Evolutionary conservation across 768 basidiomycete species (phyloP).

Genomic region (Candolleomyces efflorescens): DNA sequence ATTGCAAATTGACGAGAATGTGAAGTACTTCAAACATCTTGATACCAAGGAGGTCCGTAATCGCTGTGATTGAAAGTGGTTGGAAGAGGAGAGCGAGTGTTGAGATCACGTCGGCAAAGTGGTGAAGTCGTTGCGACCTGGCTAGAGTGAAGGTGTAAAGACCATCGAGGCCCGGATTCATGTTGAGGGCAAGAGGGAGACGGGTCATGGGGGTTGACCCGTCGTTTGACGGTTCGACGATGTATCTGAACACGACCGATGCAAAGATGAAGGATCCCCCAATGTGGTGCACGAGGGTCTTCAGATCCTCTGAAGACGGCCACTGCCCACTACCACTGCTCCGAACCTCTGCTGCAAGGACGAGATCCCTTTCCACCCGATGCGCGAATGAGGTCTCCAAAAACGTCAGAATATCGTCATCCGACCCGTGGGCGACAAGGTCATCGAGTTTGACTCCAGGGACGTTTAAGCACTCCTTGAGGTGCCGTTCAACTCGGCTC

Average conservation of each 20-base stretch:
- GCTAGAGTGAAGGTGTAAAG: background rate
- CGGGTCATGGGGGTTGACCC: background rate
- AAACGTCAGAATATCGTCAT: too few species aligned
- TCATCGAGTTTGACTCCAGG: background rate
- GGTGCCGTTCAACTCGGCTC: background rate
- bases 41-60: background rate
- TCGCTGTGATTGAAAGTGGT: background rate
- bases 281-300: background rate
- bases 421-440: background rate
- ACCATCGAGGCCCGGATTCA: background rate
- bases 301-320: background rate
- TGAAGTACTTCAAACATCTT: background rate
- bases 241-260: background rate
- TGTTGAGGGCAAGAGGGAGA: background rate
- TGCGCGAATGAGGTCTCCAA: background rate
- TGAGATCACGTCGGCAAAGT: background rate
- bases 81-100: background rate
- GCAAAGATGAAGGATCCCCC: slow-evolving; percentile 18
- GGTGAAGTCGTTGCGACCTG: background rate
- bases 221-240: background rate
- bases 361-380: background rate
- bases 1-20: background rate
- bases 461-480: background rate
- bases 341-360: background rate
- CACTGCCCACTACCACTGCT: background rate